A percentile compares a stretch with the other conserved stretches of the same genome.
Evolutionary conservation across 805 yeast genomes (phyloP).

Genomic region (Kluyveromyces starmeri): DNA sequence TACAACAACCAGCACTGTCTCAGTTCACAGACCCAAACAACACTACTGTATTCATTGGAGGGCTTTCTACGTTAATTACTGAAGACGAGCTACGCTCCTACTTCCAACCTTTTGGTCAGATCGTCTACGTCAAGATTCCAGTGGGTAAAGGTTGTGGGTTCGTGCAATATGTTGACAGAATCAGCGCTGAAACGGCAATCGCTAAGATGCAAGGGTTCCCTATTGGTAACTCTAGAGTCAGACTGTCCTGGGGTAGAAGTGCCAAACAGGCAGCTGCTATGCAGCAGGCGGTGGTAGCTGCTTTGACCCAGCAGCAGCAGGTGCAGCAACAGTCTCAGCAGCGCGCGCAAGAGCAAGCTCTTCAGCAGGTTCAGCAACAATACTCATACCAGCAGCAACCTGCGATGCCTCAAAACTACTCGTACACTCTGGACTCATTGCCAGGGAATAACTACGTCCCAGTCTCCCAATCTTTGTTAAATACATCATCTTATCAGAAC

Average conservation of each 20-base stretch:
- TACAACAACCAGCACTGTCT: conserved; percentile 45
- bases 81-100: conserved; percentile 52
- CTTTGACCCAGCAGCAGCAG: conserved; percentile 25
- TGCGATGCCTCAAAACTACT: conserved; percentile 7
- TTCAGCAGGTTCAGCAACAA: conserved; percentile 8
- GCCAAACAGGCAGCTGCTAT: conserved; percentile 18
- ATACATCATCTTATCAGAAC: not conserved
- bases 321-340: conserved; percentile 12
- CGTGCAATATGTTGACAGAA: conserved; percentile 69
- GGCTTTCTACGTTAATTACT: conserved; percentile 48
- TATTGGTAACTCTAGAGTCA: conserved; percentile 71
- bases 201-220: conserved; percentile 85
- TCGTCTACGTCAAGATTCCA: conserved; percentile 72
- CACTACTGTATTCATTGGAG: conserved; percentile 66
- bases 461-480: conserved; percentile 4
- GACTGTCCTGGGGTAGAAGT: conserved; percentile 85
- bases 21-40: conserved; percentile 75
- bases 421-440: conserved; percentile 10
- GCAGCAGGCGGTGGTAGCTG: conserved; percentile 12
- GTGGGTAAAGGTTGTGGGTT: conserved; percentile 74
- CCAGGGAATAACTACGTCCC: conserved; percentile 7
- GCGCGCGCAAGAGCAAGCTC: conserved; percentile 10
- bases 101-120: conserved; percentile 63
- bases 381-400: conserved; percentile 16
- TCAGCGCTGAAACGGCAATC: conserved; percentile 80